Base-by-base conservation (phyloP, 768 basidiomycete species). In the Lactarius pseudohatsudake region DNA sequence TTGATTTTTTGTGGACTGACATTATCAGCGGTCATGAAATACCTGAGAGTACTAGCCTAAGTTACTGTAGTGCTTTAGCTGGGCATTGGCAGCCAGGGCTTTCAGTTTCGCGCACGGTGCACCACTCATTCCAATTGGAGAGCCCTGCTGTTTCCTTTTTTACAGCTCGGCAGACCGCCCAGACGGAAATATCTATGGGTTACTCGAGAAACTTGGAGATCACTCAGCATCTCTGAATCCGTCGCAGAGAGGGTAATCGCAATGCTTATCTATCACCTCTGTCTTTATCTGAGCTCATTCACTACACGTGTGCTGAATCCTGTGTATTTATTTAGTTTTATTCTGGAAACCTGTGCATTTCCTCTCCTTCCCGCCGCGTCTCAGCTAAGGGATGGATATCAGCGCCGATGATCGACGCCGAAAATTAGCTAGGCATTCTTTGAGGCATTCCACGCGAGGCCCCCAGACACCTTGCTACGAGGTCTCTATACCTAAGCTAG, bases 341-440 rank as follows among this genome's bases (percentile, higher is more conserved):
- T 28, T 28, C 28, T 28, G 28, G 47, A 47, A 47, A 0, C 11
- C 22, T 50, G 47, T 41, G 40, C 16, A 16, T 7, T 9, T 3
- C 13, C 5, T 7, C 13, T n/a, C n/a, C 45, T 3, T 47, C 45
- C 10, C n/a, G 45, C 10, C n/a, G 9, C 45, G n/a, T n/a, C 20
- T 47, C 45, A 1, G n/a, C n/a, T 26, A 26, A 71, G 71, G 66
- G 69, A 66, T 63, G 43, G 22, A 62, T 71, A 68, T 70, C 7
- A 36, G 63, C 11, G 53, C 34, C 13, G 43, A 43, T 18, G 13
- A 36, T 61, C 43, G 30, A 55, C n/a, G 66, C 67, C 4, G 69
- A 65, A 62, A 54, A n/a, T 50, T 36, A 53, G 22, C 26, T 64
- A 1, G 50, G 55, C 1, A 47, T n/a, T n/a, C n/a, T n/a, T n/a